Conservation (phyloP, 805 yeast species). For the Spathaspora passalidarum region DNA sequence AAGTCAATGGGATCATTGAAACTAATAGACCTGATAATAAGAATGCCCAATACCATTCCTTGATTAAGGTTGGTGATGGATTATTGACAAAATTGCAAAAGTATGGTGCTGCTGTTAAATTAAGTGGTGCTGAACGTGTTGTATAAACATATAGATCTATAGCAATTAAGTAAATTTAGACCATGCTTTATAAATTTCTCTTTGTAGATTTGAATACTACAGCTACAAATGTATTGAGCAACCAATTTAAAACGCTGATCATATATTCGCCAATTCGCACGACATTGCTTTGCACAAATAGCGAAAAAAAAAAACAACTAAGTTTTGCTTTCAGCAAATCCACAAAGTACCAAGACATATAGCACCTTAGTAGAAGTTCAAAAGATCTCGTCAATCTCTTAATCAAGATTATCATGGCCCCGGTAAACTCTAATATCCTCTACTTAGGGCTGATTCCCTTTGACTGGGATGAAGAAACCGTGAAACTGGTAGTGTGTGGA, state of each 20-base stretch:
- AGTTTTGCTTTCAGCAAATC: no score
- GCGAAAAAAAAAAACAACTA: not conserved
- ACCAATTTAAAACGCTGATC: no score
- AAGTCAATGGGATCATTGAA: conserved; percentile 91
- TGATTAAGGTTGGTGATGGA: conserved; percentile 90
- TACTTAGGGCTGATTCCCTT: conserved; percentile 65
- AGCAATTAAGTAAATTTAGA: no score
- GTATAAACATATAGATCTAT: conserved; percentile 3
- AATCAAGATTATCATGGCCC: not conserved
- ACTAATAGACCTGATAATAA: conserved; percentile 96
- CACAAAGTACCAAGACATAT: not conserved
- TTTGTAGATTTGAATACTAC: no score
- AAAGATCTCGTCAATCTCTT: not conserved
- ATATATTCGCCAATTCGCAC: not conserved
- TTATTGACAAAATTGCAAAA: conserved; percentile 92
- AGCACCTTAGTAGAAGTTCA: not conserved
- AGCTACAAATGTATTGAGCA: not conserved
- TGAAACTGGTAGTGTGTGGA: conserved; percentile 65
- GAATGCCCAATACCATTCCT: conserved; percentile 84
- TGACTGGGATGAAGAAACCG: conserved; percentile 65
- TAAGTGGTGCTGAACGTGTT: conserved; percentile 85
- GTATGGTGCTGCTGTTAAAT: conserved; percentile 94
- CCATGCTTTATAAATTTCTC: no score
- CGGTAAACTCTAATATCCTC: conserved; percentile 40
- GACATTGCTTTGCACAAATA: not conserved